Conservation (phyloP, 495 filamentous ascomycete genomes). For the Hyaloscypha bicolor region DNA sequence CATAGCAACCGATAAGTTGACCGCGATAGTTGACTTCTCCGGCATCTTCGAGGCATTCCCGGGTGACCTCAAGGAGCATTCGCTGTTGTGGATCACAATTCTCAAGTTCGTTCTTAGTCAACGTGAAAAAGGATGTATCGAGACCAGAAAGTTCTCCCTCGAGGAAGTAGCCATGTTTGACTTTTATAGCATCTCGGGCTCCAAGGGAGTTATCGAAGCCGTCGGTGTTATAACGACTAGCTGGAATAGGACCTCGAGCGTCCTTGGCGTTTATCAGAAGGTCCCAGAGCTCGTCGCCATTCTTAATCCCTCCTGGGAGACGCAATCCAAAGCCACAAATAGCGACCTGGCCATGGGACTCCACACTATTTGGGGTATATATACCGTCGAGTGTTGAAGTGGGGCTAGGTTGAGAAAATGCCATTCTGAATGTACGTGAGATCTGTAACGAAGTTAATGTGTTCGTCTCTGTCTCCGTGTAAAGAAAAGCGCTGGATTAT, state of each 20-base stretch:
- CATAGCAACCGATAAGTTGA: constrained; percentile 19
- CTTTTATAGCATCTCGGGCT: constrained; percentile 30
- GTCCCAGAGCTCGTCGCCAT: constrained; percentile 43
- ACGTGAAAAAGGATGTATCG: constrained; percentile 35
- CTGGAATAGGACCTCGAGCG: constrained; percentile 38
- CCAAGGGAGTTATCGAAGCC: constrained; percentile 33
- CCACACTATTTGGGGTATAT: too few species aligned
- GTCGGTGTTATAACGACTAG: constrained; percentile 41
- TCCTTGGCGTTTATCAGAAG: constrained; percentile 43
- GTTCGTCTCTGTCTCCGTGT: too few species aligned
- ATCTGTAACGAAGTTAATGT: too few species aligned
- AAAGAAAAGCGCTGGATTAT: too few species aligned
- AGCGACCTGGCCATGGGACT: constrained; percentile 37
- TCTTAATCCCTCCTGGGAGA: constrained; percentile 47
- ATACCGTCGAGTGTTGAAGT: too few species aligned
- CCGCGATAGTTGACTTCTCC: constrained; percentile 34
- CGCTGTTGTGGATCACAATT: constrained; percentile 42
- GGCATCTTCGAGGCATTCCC: constrained; percentile 51
- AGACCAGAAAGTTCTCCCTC: constrained; percentile 36
- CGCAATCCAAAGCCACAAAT: constrained; percentile 52
- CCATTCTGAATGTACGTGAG: too few species aligned
- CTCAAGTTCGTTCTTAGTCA: constrained; percentile 36
- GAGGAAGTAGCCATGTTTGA: constrained; percentile 56
- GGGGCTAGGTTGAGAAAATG: too few species aligned
- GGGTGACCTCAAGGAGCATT: constrained; percentile 44